A percentile compares a stretch with the other conserved stretches of the same genome.
Evolutionary conservation across 2,329 filamentous ascomycete genomes (phyloP).

Genomic region (Metarhizium sp.): DNA sequence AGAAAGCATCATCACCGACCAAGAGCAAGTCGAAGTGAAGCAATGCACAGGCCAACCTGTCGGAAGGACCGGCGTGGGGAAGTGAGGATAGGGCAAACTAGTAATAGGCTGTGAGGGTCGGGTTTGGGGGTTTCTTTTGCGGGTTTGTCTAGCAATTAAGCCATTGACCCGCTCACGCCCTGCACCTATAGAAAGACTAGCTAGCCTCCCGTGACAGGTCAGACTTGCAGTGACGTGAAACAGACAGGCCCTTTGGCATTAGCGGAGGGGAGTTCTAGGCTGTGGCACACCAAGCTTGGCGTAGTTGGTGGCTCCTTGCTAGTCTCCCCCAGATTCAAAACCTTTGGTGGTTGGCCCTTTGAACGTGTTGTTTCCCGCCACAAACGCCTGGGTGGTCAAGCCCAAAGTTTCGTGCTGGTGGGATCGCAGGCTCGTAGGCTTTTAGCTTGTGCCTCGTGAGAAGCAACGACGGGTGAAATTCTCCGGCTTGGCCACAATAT

Average conservation of each 20-base stretch:
- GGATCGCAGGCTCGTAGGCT: neutral
- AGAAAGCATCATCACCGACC: neutral
- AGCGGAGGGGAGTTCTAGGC: neutral
- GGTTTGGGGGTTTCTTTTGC: neutral
- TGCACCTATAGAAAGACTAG: neutral
- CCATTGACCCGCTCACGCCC: neutral
- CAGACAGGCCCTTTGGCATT: neutral
- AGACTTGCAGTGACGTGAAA: neutral
- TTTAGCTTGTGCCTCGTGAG: neutral
- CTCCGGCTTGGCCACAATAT: neutral
- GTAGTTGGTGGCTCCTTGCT: neutral
- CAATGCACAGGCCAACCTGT: neutral
- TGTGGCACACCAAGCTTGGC: neutral
- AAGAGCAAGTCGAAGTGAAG: neutral
- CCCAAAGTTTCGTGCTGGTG: neutral
- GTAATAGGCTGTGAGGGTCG: neutral
- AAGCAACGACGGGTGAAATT: no score
- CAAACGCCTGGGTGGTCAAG: neutral
- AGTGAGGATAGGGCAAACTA: neutral
- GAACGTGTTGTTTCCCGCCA: neutral
- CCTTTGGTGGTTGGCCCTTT: neutral
- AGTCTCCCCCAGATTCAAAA: neutral
- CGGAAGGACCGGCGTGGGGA: neutral
- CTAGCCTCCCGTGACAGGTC: neutral
- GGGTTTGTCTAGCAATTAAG: neutral